Conservation (phyloP, 306 rosid species). For the Sphenostylis stenocarpa region DNA sequence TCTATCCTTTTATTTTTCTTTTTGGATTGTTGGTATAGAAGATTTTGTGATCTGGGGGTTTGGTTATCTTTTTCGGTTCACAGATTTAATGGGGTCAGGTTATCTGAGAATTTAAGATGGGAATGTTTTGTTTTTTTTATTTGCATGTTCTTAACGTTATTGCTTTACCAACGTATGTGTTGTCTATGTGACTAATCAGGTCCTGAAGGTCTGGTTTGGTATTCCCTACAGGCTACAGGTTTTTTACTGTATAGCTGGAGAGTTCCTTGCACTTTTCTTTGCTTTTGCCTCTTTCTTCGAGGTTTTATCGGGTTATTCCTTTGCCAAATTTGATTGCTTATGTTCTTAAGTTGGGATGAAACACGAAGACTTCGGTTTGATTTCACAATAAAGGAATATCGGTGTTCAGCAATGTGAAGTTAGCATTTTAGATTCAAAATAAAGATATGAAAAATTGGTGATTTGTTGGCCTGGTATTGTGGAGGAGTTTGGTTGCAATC, state of each 20-base stretch:
- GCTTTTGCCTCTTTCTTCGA: constrained; percentile 36
- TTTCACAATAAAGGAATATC: neutral
- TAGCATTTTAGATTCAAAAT: constrained; percentile 11
- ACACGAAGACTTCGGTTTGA: constrained; percentile 20
- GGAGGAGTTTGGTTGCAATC: constrained; percentile 26
- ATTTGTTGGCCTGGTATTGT: constrained; percentile 18
- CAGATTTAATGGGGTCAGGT: constrained; percentile 21
- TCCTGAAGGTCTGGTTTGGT: constrained; percentile 43
- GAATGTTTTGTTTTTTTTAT: constrained; percentile 19
- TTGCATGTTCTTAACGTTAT: constrained; percentile 15
- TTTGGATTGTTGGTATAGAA: neutral
- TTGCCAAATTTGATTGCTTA: constrained; percentile 35
- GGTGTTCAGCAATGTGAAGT: constrained; percentile 8
- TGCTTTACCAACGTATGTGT: neutral
- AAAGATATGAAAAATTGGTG: constrained; percentile 14
- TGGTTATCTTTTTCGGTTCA: constrained; percentile 19
- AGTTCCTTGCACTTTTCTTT: constrained; percentile 35
- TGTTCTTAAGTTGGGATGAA: constrained; percentile 25
- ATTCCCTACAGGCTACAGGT: constrained; percentile 41
- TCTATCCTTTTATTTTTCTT: neutral
- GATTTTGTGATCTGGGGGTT: constrained; percentile 29
- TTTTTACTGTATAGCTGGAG: constrained; percentile 40
- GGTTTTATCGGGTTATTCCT: constrained; percentile 37
- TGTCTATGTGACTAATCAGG: constrained; percentile 24
- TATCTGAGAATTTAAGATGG: neutral